Base-by-base conservation (phyloP, 495 filamentous ascomycete species). In the Hypoxylon crocopeplum region DNA sequence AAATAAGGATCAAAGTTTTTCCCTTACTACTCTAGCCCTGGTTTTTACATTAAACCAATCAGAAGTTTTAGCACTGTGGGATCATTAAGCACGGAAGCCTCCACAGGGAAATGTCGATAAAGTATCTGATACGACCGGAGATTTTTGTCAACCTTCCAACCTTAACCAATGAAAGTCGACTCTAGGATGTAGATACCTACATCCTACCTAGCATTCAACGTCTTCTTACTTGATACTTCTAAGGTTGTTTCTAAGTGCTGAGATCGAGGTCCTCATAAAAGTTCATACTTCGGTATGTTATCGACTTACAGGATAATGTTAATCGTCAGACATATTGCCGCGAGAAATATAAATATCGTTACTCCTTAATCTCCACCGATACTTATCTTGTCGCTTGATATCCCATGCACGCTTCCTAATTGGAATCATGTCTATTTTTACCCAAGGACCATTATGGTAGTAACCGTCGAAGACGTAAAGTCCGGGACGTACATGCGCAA, bases 381-480 rank as follows among this genome's bases (percentile, higher is more conserved):
- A 30, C 29, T 29, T 34, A 39, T 58, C 48, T 39, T 32, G 48
- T 44, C 34, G 29, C 21, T 48, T 15, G 21, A 47, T n/a, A 19
- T 20, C 25, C 47, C 22, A 48, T 49, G 29, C 48, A 29, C 17
- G 7, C 60, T 30, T 41, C 60, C 41, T 39, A 40, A 32, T 44
- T 34, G 48, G 53, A 34, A 53, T 13, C 21, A 41, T 52, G 51
- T 63, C 52, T 63, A 63, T 63, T 63, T 58, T 57, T 63, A 63
- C 53, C 34, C 33, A 48, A 57, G 32, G 10, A 42, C 37, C 16
- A 12, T 56, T 41, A 20, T 40, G 42, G 19, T 13, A 40, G 17
- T 32, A 36, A 10, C 36, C 36, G 34, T 56, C 41, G 38, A 36
- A 34, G 27, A 29, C 36, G 53, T 36, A 36, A 36, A 27, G n/a